Percentiles rank a stretch among this genome's conserved stretches.
Conservation (phyloP, 2,329 filamentous ascomycete genomes). For the Xylariaceae sp. region DNA sequence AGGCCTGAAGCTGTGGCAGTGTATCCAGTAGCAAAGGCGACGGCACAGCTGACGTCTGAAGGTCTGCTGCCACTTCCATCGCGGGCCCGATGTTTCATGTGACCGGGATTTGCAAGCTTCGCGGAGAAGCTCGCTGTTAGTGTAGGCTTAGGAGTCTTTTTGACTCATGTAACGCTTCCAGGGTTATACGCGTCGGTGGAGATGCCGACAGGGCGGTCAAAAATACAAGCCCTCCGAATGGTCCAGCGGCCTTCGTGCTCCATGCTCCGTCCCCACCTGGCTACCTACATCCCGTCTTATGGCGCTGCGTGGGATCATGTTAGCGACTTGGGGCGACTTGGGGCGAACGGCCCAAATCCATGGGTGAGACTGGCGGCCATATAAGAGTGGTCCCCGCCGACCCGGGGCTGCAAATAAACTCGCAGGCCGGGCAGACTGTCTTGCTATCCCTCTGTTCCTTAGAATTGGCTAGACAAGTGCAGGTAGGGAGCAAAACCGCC, state of each 20-base stretch:
- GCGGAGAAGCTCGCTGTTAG: background rate
- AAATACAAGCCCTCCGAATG: constrained; percentile 5
- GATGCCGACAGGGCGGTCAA: constrained; percentile 12
- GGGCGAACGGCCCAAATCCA: background rate
- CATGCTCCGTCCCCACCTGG: constrained; percentile 12
- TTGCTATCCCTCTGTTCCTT: background rate
- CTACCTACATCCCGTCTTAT: background rate
- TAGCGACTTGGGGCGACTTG: background rate
- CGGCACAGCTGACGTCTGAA: background rate
- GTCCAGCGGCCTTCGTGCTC: constrained; percentile 12
- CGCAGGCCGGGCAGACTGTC: background rate
- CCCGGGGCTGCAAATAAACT: background rate
- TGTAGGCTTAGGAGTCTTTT: constrained; percentile 1
- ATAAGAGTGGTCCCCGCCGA: background rate
- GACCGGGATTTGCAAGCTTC: background rate
- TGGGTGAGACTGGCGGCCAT: background rate
- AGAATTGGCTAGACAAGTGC: background rate
- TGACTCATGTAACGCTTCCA: constrained; percentile 5
- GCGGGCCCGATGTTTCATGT: background rate
- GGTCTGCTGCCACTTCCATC: background rate
- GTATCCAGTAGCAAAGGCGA: no score
- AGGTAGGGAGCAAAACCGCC: background rate
- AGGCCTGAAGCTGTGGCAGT: no score
- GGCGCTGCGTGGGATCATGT: background rate
- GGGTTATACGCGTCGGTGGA: constrained; percentile 15